Evolutionary conservation across 371 early-diverging fungal genomes (phyloP), one percentile per base, ranked within the genome.

Genomic region (Mortierella sp.): DNA sequence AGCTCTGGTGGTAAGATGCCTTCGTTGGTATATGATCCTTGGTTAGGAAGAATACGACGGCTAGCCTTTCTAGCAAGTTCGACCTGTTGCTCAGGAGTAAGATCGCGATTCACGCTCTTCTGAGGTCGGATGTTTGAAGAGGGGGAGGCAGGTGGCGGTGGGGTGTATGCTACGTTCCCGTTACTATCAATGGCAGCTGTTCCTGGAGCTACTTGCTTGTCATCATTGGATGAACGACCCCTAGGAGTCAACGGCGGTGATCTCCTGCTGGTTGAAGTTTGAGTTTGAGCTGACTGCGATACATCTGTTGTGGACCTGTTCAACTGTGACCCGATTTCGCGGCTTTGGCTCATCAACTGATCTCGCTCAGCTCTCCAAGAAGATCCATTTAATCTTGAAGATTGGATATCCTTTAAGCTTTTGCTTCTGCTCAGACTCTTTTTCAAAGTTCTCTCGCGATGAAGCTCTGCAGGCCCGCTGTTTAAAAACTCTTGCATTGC

Each of bases 401-500:
- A 64, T 22, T 76, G 76, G 24, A 81, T 63, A 18, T 81, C 83
- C 58, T 81, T 81, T 51, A 81, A 52, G 47, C 83, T 81, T 68
- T 81, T 81, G 64, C 83, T 81, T 49, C 83, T 62, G 5, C 70
- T 63, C 14, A 81, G 61, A 32, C 73, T 81, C 70, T 76, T 81
- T 66, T 81, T 81, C 60, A 76, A 57, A 8, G 83, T 81, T 20
- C 83, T 73, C 26, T 81, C 83, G 28, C 83, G 69, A 55, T 81
- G 67, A 30, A 81, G 64, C 11, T 73, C 83, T n/a, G 60, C 83
- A 3, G 83, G 76, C 5, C 83, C 83, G 37, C 83, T 55, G 12
- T 51, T 67, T 51, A 81, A 61, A 26, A 81, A 81, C 40, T 81
- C 83, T 28, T 81, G 83, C 83, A 81, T 81, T 1, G 83, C 77